Conservation (phyloP, 2,329 filamentous ascomycete genomes). For the Beauveria brongniartii region DNA sequence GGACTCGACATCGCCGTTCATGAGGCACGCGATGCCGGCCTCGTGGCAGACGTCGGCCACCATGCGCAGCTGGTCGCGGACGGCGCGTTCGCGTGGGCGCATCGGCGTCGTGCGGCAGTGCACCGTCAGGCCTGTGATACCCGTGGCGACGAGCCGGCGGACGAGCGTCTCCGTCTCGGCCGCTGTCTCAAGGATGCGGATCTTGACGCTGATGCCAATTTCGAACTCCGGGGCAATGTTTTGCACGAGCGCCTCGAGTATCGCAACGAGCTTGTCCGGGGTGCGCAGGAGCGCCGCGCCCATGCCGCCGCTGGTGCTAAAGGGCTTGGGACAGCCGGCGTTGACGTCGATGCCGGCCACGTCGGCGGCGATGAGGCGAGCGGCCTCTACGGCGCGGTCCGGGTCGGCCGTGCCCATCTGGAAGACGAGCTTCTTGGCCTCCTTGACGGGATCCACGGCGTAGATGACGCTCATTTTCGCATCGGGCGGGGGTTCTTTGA, state of each 20-base stretch:
- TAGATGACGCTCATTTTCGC: conserved; percentile 66
- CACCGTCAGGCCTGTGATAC: conserved; percentile 85
- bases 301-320: conserved; percentile 91
- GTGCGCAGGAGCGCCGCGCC: conserved; percentile 82
- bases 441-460: conserved; percentile 68
- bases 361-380: conserved; percentile 74
- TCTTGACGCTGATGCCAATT: conserved; percentile 96
- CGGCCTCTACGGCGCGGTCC: conserved; percentile 73
- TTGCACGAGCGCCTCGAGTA: conserved; percentile 73
- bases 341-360: conserved; percentile 96
- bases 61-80: conserved; percentile 80
- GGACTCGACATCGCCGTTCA: conserved; percentile 86
- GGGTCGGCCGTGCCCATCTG: conserved; percentile 87
- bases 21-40: conserved; percentile 81
- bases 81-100: conserved; percentile 81
- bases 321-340: conserved; percentile 95
- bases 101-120: conserved; percentile 96
- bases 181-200: conserved; percentile 72
- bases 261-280: conserved; percentile 74
- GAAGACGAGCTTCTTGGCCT: conserved; percentile 72
- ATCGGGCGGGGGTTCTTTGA: conserved; percentile 46
- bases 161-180: conserved; percentile 73
- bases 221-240: conserved; percentile 69
- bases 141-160: conserved; percentile 68
- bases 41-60: conserved; percentile 72